Evolutionary conservation across 805 yeast genomes (phyloP).

Genomic region (Komagataella phaffii): DNA sequence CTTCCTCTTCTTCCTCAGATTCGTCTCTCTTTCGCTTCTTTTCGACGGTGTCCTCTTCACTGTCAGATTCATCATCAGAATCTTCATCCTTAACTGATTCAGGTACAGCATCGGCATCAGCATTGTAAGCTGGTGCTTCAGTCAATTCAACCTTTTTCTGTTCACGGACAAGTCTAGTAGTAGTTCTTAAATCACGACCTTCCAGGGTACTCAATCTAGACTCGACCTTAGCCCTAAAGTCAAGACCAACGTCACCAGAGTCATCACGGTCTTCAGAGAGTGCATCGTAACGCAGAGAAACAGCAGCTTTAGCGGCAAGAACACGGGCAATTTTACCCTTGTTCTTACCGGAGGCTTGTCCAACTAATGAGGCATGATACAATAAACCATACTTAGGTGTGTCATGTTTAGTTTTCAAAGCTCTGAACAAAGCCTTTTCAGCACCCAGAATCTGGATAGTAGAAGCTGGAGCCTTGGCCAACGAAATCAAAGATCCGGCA

Average conservation of each 20-base stretch:
- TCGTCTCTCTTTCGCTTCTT: slow-evolving; percentile 14
- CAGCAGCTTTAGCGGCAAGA: slow-evolving; percentile 96
- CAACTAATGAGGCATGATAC: slow-evolving; percentile 89
- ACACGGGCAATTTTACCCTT: slow-evolving; percentile 99
- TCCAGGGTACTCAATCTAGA: slow-evolving; percentile 87
- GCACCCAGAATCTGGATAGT: slow-evolving; percentile 97
- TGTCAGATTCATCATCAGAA: slow-evolving; percentile 14
- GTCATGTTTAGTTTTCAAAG: slow-evolving; percentile 91
- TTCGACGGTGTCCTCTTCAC: slow-evolving; percentile 10
- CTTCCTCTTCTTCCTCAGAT: slow-evolving; percentile 10
- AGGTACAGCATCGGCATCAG: slow-evolving; percentile 77
- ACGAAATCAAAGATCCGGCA: slow-evolving; percentile 85
- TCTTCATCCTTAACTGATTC: slow-evolving; percentile 10
- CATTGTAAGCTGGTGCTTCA: slow-evolving; percentile 82
- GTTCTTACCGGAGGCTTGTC: slow-evolving; percentile 88
- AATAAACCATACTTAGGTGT: slow-evolving; percentile 94
- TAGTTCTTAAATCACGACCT: slow-evolving; percentile 91
- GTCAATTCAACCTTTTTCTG: slow-evolving; percentile 78
- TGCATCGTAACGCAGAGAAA: slow-evolving; percentile 92
- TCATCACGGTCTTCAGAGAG: slow-evolving; percentile 95
- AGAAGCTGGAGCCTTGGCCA: slow-evolving; percentile 98
- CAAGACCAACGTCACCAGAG: slow-evolving; percentile 84
- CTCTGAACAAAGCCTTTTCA: slow-evolving; percentile 93
- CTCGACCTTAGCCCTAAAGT: slow-evolving; percentile 88
- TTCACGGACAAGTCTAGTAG: slow-evolving; percentile 70